Base-by-base conservation (phyloP, 2,329 filamentous ascomycete genomes). In the Fonsecaea nubica region DNA sequence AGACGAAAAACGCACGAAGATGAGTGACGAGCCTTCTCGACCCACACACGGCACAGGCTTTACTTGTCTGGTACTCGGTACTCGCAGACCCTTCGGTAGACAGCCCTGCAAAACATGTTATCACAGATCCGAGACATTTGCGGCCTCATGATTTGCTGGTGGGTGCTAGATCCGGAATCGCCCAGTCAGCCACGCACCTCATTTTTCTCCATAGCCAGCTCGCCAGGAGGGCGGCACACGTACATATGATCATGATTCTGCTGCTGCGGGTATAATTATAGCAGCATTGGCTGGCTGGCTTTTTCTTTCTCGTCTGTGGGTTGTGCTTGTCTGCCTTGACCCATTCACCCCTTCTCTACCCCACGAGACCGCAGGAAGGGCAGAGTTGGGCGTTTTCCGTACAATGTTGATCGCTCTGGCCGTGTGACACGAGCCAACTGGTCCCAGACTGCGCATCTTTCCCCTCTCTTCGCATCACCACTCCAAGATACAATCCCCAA, bases 91-190 rank as follows among this genome's bases (percentile, higher is more conserved):
- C n/a, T n/a, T 45, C n/a, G 0, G 21, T 50, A 50, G 42, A 61
- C 58, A 59, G 58, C 64, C 48, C 40, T 33, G 42, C 40, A 48
- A 33, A 9, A 15, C 18, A n/a, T 7, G 35, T 42, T 59, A 61
- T 62, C 60, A 48, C 6, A 55, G 52, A 64, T 65, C 62, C 65
- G 66, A 68, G 66, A 68, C 63, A 65, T 65, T 63, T 38, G 40
- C 45, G 33, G 58, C 21, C 33, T 48, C 62, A 63, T 68, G 66
- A 68, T 68, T 65, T 56, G 66, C 40, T 53, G 66, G 36, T 54
- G 58, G 59, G 53, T 60, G 52, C 42, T 68, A 68, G 66, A 63
- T 65, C 66, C 66, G 66, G 66, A 65, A 38, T 56, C 54, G 30
- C 36, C 21, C 32, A 40, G 53, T 61, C 64, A 67, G 54, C 58